These are phyloP conservation scores for Tetraselmis striata DNA, from an alignment of 139 green algal species.

Conservation along the genomic window DNA sequence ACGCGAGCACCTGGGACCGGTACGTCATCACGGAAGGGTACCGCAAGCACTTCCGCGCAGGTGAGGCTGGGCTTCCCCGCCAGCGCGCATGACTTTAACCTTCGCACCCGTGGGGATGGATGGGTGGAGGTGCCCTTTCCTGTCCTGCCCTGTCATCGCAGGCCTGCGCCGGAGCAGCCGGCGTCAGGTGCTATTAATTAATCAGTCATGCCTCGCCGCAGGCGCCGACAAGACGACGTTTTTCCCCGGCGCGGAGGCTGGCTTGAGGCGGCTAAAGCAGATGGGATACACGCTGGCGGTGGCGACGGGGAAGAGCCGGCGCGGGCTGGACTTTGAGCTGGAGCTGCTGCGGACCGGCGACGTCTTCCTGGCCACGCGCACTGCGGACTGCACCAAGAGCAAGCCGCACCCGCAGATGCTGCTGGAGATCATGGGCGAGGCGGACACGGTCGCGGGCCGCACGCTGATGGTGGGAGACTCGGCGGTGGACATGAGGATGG, in stretches of 20 bases:
- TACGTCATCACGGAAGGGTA: background rate
- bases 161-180: too few relatives aligned
- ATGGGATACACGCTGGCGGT: background rate
- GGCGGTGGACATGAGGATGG: background rate
- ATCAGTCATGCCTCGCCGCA: too few relatives aligned
- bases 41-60: background rate
- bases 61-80: background rate
- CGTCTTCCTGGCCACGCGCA: background rate
- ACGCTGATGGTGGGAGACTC: constrained; percentile 1
- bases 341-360: background rate
- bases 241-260: background rate
- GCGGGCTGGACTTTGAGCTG: background rate
- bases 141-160: too few relatives aligned
- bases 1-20: background rate
- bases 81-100: background rate
- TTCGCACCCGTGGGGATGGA: too few relatives aligned
- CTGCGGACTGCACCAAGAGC: background rate
- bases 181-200: too few relatives aligned
- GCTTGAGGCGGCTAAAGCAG: background rate
- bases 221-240: background rate
- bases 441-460: background rate
- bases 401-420: constrained; percentile 7
- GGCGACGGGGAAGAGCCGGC: background rate
- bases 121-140: too few relatives aligned
- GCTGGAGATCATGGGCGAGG: background rate